phyloP scores from a whole-genome alignment of 306 rosid species.

The Notholithocarpus densiflorus region DNA sequence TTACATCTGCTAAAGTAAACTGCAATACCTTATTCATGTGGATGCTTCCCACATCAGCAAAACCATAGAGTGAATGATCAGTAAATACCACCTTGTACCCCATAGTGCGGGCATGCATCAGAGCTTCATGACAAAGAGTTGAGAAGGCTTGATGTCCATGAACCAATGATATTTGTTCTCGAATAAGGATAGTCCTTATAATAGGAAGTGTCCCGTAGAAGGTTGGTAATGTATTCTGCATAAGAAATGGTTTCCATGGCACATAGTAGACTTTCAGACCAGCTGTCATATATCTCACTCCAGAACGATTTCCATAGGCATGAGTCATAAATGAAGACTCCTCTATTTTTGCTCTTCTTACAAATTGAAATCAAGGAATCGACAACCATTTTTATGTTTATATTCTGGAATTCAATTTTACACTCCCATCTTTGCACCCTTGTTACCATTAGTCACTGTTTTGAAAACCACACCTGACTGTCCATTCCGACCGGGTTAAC shows the following conservation, averaged over 20 bases:
- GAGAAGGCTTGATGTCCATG: constrained; percentile 98
- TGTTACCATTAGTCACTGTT: not conserved
- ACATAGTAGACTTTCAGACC: constrained; percentile 86
- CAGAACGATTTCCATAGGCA: constrained; percentile 86
- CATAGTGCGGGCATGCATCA: constrained; percentile 89
- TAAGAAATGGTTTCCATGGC: constrained; percentile 82
- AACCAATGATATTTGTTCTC: constrained; percentile 73
- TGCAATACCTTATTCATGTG: constrained; percentile 98
- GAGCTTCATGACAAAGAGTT: constrained; percentile 87
- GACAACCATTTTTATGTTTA: not conserved
- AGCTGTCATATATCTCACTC: constrained; percentile 86
- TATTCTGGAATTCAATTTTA: constrained; percentile 3
- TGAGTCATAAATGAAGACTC: constrained; percentile 57
- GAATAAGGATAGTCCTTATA: constrained; percentile 72
- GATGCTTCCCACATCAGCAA: constrained; percentile 85
- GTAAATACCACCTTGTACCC: constrained; percentile 87
- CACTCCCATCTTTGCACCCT: not conserved
- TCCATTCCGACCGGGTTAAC: too few species aligned
- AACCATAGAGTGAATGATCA: constrained; percentile 92
- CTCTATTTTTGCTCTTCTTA: not conserved
- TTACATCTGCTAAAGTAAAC: constrained; percentile 88
- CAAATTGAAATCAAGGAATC: not conserved
- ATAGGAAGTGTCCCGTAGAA: constrained; percentile 75
- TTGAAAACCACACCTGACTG: too few species aligned
- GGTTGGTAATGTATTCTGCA: constrained; percentile 89